These are phyloP conservation scores for Ophiorrhiza pumila DNA, from an alignment of 257 asterid species.

Conservation along the genomic window DNA sequence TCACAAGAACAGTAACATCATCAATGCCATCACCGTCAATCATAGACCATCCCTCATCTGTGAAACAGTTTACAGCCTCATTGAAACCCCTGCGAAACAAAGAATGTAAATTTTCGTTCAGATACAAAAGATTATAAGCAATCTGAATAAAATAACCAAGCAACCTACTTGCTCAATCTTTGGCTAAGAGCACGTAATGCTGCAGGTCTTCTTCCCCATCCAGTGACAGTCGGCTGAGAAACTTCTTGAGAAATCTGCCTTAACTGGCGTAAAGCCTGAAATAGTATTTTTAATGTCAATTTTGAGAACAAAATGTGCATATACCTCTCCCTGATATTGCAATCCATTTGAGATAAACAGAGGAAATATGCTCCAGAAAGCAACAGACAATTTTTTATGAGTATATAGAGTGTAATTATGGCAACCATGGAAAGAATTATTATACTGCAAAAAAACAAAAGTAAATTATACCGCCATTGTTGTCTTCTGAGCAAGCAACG, in stretches of 20 bases:
- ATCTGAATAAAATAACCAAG: constrained; percentile 4
- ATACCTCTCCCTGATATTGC: not conserved
- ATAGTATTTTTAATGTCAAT: not conserved
- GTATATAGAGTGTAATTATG: not conserved
- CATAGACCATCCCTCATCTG: constrained; percentile 95
- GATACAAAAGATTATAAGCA: constrained; percentile 2
- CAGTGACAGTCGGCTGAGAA: constrained; percentile 72
- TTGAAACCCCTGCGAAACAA: constrained; percentile 74
- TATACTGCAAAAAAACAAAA: not conserved
- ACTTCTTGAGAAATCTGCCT: constrained; percentile 90
- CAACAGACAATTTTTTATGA: not conserved
- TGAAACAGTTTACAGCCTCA: constrained; percentile 93
- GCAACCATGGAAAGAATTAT: not conserved
- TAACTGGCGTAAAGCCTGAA: constrained; percentile 85
- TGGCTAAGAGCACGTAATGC: constrained; percentile 92
- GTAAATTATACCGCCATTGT: constrained; percentile 65
- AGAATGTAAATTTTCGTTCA: not conserved
- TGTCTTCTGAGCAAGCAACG: constrained; percentile 80
- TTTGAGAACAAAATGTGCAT: not conserved
- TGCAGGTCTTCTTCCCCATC: constrained; percentile 97
- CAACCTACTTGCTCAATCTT: constrained; percentile 76
- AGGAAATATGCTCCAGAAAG: not conserved
- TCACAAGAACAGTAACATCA: constrained; percentile 86
- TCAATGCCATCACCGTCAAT: constrained; percentile 83
- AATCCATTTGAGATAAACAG: not conserved